Base-by-base conservation (phyloP, 2,329 filamentous ascomycete species). In the Corynespora cassiicola region DNA sequence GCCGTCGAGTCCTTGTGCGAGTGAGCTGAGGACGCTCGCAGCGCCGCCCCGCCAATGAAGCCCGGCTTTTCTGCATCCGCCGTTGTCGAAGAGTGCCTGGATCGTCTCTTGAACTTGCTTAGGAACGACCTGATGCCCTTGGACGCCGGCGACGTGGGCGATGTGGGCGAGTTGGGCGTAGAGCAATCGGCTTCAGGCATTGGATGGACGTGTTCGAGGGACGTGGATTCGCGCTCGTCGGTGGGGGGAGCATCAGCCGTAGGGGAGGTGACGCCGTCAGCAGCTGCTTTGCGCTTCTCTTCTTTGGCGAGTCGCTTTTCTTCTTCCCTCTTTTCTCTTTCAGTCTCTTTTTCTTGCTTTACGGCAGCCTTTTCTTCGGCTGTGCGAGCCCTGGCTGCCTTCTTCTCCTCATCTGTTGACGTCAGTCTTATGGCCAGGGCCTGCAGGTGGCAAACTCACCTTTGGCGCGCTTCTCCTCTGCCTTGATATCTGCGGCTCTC, bases 401-500 rank as follows among this genome's bases (percentile, higher is more conserved):
- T 69, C 61, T 80, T 84, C 47, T 82, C 78, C 37, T 80, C 76
- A 12, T 75, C 75, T 82, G 68, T 15, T 22, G n/a, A 2, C 2
- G 14, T 8, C 10, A n/a, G 8, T 16, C 7, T 11, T 1, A 11
- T n/a, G 2, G 3, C 16, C 6, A n/a, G n/a, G n/a, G n/a, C n/a
- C 2, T 11, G 14, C 3, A 27, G 7, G 18, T 23, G 3, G 14
- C 11, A 4, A 7, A 27, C 81, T 65, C 65, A 87, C 86, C 79
- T 63, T 78, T 86, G 11, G 80, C 56, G 18, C 66, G 63, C 49
- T 70, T 74, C 50, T 67, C 63, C 46, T 74, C 71, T 1, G 69
- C 69, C 49, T 76, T 77, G 47, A 72, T 58, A 37, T 73, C 70
- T 27, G 66, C 65, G 29, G 68, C 61, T 18, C 69, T 67, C 35